phyloP scores from a whole-genome alignment of 2,329 filamentous ascomycete species.

The Fusarium coffeatum region DNA sequence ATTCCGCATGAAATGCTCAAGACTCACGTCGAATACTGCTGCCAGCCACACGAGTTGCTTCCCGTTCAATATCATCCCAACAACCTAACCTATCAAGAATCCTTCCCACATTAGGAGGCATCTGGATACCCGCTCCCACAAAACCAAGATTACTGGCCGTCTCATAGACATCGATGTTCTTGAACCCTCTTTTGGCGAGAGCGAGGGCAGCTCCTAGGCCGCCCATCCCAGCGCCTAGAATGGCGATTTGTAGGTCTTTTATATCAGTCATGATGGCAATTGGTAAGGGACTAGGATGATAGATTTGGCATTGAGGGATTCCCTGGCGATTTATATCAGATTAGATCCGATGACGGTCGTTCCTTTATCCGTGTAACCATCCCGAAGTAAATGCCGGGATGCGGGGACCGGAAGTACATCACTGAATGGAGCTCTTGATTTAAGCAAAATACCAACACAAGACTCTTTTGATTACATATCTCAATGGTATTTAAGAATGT shows the following conservation, averaged over 20 bases:
- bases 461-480: neutral
- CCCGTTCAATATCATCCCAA: conserved; percentile 70
- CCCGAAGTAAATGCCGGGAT: conserved; percentile 40
- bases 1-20: neutral
- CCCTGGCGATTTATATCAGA: neutral
- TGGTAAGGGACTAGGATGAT: neutral
- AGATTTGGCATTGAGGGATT: neutral
- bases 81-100: conserved; percentile 79
- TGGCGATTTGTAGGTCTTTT: conserved; percentile 40
- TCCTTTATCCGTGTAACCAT: conserved; percentile 35
- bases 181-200: conserved; percentile 48
- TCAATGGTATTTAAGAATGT: neutral
- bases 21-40: conserved; percentile 48
- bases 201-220: conserved; percentile 56
- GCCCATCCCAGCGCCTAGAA: conserved; percentile 52
- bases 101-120: conserved; percentile 84
- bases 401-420: conserved; percentile 30
- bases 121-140: conserved; percentile 85
- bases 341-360: conserved; percentile 9
- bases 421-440: conserved; percentile 18
- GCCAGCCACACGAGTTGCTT: conserved; percentile 43
- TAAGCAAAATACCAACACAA: neutral
- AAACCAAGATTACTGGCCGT: conserved; percentile 41
- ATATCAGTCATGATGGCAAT: conserved; percentile 29
- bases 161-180: conserved; percentile 46